These are phyloP conservation scores for Westerdykella sp. DNA, from an alignment of 2,329 filamentous ascomycete species.

Conservation along the genomic window DNA sequence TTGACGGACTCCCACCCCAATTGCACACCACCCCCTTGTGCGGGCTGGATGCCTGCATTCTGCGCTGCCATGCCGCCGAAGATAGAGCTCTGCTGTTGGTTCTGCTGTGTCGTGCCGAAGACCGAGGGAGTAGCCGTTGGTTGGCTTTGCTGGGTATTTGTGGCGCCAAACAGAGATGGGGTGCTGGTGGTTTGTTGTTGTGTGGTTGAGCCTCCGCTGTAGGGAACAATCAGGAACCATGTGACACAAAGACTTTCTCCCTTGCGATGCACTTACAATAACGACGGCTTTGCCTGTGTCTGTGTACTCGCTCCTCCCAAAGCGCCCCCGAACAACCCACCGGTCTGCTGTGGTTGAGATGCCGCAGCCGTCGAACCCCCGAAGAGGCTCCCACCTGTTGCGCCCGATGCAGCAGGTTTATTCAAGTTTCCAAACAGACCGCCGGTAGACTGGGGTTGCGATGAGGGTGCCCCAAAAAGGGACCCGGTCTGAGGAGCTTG, in stretches of 20 bases:
- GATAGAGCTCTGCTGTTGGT: slow-evolving; percentile 21
- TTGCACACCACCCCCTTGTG: slow-evolving; percentile 23
- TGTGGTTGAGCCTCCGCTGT: slow-evolving; percentile 28
- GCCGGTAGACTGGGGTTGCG: slow-evolving; percentile 18
- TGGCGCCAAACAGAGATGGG: slow-evolving; percentile 28
- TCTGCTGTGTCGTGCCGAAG: slow-evolving; percentile 21
- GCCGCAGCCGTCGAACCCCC: slow-evolving; percentile 27
- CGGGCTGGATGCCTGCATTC: slow-evolving; percentile 14
- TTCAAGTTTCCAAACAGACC: slow-evolving; percentile 35
- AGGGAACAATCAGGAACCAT: slow-evolving; percentile 24
- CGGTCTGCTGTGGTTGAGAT: slow-evolving; percentile 20
- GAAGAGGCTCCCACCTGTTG: slow-evolving; percentile 29
- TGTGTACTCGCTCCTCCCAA: slow-evolving; percentile 25
- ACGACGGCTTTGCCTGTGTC: slow-evolving; percentile 27
- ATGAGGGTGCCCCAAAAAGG: slow-evolving; percentile 19
- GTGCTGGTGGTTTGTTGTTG: slow-evolving; percentile 21
- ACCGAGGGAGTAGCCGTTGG: slow-evolving; percentile 25
- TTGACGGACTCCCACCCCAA: slow-evolving; percentile 57
- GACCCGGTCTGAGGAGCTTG: slow-evolving; percentile 23
- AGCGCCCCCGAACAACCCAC: slow-evolving; percentile 31
- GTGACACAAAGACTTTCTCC: slow-evolving; percentile 6
- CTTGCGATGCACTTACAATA: slow-evolving; percentile 29
- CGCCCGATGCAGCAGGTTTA: slow-evolving; percentile 25
- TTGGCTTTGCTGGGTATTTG: slow-evolving; percentile 25
- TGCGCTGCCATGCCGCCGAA: slow-evolving; percentile 31